Evolutionary conservation across 768 basidiomycete species (phyloP).

Genomic region (Tulasnella sp.): DNA sequence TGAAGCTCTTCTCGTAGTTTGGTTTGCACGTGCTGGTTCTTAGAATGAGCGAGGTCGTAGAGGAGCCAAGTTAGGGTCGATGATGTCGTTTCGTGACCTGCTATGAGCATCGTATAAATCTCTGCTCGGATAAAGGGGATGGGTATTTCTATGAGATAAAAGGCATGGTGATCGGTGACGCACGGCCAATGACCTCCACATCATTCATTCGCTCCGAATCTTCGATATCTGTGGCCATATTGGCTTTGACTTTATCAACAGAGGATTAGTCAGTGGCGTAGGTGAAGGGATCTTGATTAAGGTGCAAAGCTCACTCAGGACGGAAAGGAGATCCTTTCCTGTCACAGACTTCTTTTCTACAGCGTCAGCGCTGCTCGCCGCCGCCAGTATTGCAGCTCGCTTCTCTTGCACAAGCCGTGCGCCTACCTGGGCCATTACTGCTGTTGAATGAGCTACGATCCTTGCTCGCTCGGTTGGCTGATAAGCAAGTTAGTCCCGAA

Average conservation of each 20-base stretch:
- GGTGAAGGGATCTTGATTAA: background rate
- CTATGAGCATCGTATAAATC: conserved; percentile 57
- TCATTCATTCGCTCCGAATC: conserved; percentile 55
- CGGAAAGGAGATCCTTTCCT: conserved; percentile 11
- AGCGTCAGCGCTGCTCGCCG: background rate
- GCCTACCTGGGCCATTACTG: conserved; percentile 8
- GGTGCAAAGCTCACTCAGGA: background rate
- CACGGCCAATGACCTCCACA: conserved; percentile 56
- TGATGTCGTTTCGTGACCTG: conserved; percentile 37
- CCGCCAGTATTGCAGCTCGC: conserved; percentile 1
- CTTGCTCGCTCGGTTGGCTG: conserved; percentile 1
- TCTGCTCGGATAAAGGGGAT: conserved; percentile 38
- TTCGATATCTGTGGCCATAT: conserved; percentile 57
- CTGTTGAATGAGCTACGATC: background rate
- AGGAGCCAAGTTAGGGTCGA: conserved; percentile 11
- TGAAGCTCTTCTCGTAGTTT: conserved; percentile 46
- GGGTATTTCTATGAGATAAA: background rate
- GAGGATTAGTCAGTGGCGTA: background rate
- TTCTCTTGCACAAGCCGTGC: background rate
- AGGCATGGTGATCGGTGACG: conserved; percentile 48
- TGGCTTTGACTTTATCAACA: conserved; percentile 45
- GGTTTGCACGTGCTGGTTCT: conserved; percentile 47
- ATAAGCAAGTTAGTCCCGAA: background rate
- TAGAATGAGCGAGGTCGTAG: conserved; percentile 31
- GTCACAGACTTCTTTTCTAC: background rate